Percentiles rank a stretch among this genome's conserved stretches.
phyloP scores from a whole-genome alignment of 192 early-diverging fungal species.

The Entomortierella chlamydospora region DNA sequence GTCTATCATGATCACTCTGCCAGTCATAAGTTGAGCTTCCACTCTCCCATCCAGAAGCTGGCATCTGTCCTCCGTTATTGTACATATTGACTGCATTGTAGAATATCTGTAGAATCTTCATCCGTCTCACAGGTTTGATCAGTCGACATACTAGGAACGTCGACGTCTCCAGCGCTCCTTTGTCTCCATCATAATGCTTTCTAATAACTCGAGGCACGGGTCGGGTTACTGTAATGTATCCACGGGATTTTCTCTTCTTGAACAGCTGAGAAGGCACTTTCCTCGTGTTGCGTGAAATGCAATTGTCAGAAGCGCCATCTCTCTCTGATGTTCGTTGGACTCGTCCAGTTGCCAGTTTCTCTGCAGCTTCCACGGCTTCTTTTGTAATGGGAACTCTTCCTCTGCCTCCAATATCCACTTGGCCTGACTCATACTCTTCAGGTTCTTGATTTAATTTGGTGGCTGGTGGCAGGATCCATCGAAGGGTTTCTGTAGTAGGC shows the following conservation, averaged over 20 bases:
- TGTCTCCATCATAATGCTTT: neutral
- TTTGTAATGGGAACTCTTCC: neutral
- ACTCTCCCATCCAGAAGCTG: neutral
- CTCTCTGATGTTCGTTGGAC: too few species aligned
- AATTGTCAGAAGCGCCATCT: neutral
- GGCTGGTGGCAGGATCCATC: constrained; percentile 45
- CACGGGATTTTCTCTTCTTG: constrained; percentile 42
- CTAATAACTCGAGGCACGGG: neutral
- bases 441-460: constrained; percentile 2
- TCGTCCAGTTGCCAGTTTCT: too few species aligned
- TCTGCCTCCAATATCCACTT: constrained; percentile 29
- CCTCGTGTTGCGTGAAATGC: neutral
- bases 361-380: neutral
- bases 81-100: constrained; percentile 32
- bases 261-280: constrained; percentile 27
- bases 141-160: constrained; percentile 43
- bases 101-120: constrained; percentile 45
- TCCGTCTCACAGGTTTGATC: constrained; percentile 45
- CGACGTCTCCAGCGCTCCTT: constrained; percentile 9
- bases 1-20: neutral
- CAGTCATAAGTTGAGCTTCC: neutral
- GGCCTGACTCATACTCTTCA: constrained; percentile 14
- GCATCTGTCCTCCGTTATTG: neutral
- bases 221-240: constrained; percentile 20
- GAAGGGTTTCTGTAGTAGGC: constrained; percentile 35